Evolutionary conservation across 2,329 filamentous ascomycete genomes (phyloP), one percentile per base, ranked within the genome.

Genomic region (Aspergillus hiratsukae): DNA sequence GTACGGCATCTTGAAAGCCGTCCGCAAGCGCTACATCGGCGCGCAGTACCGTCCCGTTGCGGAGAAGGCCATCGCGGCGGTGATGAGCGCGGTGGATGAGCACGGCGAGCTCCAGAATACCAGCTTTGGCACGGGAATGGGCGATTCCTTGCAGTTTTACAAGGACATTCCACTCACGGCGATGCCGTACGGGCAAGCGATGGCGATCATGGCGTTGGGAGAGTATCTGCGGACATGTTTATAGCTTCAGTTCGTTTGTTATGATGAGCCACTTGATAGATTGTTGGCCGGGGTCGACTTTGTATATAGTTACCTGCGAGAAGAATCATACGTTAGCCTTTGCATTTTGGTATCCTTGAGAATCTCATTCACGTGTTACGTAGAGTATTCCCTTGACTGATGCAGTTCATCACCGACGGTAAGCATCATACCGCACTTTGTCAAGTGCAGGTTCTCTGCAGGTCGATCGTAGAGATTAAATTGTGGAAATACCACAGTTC

Each of bases 101-200:
- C 79, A 85, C 57, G 89, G 89, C 1, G 89, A 92, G 74, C 73
- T 93, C 66, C 76, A 82, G 49, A 85, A 91, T 67, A 88, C 87
- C 1, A 90, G 87, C 61, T 93, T 92, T 67, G 89, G 89, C 0
- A 93, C 89, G 0, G 87, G 79, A 0, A 91, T 93, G 88, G 89
- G 89, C 0, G 79, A 83, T 61, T 81, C 82, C 56, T 71, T 91
- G 67, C 83, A 91, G 73, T 87, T 90, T 70, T 92, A 93, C 68
- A 87, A 88, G 72, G 83, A 89, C 60, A 91, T 93, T 56, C 81
- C 85, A 1, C 74, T 87, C 59, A 93, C 89, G 2, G 87, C 86
- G 64, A 93, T 92, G 89, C 89, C 89, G 6, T 92, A 92, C 65
- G 89, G 89, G 0, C 89, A 92, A 71, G 87, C 88, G 0, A 91